Percentiles rank a stretch among this genome's conserved stretches.
Evolutionary conservation across 768 basidiomycete species (phyloP).

Genomic region (Tylopilus felleus): DNA sequence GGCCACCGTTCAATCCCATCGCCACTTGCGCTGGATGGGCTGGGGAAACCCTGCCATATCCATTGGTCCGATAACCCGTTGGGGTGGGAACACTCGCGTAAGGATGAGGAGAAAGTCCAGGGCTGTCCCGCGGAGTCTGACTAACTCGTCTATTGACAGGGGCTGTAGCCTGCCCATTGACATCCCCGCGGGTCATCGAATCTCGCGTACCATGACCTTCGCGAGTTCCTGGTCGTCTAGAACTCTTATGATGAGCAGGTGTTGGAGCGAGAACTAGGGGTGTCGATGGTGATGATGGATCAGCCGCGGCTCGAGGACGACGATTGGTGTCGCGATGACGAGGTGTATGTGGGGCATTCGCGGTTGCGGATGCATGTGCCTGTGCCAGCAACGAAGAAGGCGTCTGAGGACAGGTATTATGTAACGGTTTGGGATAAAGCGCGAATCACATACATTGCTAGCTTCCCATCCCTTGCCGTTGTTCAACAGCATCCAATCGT

Average conservation of each 20-base stretch:
- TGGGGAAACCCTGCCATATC: constrained; percentile 59
- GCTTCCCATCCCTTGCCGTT: constrained; percentile 96
- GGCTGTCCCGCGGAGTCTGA: constrained; percentile 52
- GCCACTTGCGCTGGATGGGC: constrained; percentile 34
- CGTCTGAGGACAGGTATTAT: constrained; percentile 31
- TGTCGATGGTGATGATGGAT: constrained; percentile 49
- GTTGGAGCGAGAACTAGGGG: constrained; percentile 65
- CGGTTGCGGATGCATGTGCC: constrained; percentile 56
- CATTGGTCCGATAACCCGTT: constrained; percentile 49
- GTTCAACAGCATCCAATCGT: constrained; percentile 96
- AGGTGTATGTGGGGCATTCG: constrained; percentile 50
- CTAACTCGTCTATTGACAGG: constrained; percentile 67
- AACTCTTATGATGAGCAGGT: constrained; percentile 61
- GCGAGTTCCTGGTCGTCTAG: constrained; percentile 43
- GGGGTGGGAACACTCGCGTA: constrained; percentile 65
- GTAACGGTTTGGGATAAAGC: not conserved
- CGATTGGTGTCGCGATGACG: constrained; percentile 57
- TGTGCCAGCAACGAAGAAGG: constrained; percentile 43
- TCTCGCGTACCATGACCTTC: constrained; percentile 52
- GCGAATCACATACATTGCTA: constrained; percentile 56
- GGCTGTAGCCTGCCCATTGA: constrained; percentile 63
- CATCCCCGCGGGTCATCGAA: constrained; percentile 41
- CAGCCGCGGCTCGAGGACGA: constrained; percentile 46
- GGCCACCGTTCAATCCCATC: constrained; percentile 37
- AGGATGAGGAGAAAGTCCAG: constrained; percentile 59